Base-by-base conservation (phyloP, 768 basidiomycete species). In the Serendipita vermifera region DNA sequence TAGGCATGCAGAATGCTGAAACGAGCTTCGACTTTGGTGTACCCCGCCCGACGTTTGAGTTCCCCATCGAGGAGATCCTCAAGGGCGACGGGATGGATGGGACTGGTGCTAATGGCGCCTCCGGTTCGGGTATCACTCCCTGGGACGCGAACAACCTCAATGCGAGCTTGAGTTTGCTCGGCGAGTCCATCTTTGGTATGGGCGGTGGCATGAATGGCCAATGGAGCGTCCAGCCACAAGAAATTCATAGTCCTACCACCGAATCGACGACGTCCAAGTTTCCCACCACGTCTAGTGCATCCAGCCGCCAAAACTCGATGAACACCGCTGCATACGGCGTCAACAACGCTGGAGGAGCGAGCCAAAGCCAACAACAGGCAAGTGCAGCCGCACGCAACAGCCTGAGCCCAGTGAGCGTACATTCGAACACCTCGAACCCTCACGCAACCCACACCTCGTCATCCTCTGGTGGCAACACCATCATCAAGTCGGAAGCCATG, bases 1-100 rank as follows among this genome's bases (percentile, higher is more conserved):
- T 43, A 11, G 41, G 41, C 14, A 43, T 43, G 41, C 41, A 43
- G 41, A 43, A 13, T 15, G 9, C 41, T 22, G 41, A 22, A 9
- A 43, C 55, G 58, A 57, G 41, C 14, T 43, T 43, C 57, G 70
- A 74, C 32, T 77, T 87, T 63, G 76, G 75, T 67, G 80, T 89
- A 59, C 66, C 71, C 6, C 80, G 87, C 9, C 88, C 87, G 0
- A 89, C 88, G 38, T 88, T 89, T 64, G 87, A 90, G 65, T 78
- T 89, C 26, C 82, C 84, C 3, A 77, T 90, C n/a, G 87, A 91
- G 61, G 87, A 91, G 59, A 74, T 90, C 58, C 76, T 90, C 58
- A 73, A 75, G 59, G 69, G 69, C 55, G 72, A 73, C 62, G 80
- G 9, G 9, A n/a, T 9, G 35, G 41, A 43, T 14, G 41, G 41